Base-by-base conservation (phyloP, 1,284 basidiomycete genomes). In the Ustilago hordei region DNA sequence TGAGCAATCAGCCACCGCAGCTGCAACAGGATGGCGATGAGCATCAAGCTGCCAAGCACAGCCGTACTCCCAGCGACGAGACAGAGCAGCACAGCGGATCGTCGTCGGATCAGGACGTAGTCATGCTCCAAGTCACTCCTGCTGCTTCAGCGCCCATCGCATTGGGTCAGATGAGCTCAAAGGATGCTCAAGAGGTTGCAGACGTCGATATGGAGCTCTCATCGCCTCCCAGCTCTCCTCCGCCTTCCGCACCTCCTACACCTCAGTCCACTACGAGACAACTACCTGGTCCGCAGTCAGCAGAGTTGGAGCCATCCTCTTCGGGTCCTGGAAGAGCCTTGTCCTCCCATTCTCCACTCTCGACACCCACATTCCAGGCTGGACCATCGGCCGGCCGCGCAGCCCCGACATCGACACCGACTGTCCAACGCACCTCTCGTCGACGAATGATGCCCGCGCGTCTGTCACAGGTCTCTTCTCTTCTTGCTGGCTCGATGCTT, bases 401-500 rank as follows among this genome's bases (percentile, higher is more conserved):
- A 28, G 61, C 11, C 2, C 43, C 68, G n/a, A 38, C 54, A 11
- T 61, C 64, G 3, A 53, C 70, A 34, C 31, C 64, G 2, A 48
- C 55, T 15, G 55, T 32, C 12, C 70, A 73, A 28, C 64, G 70
- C 19, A 43, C 64, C n/a, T 73, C 64, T 28, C 64, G 70, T 8
- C 57, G 75, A 15, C 55, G 75, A 12, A 70, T 60, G 38, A 77
- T 81, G 80, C 80, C 80, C 1, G 75, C 78, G 0, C 62, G 80
- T 4, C 55, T 81, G 12, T 54, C 64, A 7, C 67, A 75, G 41
- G 78, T 81, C 31, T 81, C 80, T 19, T 73, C 68, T 32, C 66
- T 82, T 1, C 60, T 82, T 15, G 80, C 79, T 9, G 81, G 81
- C 0, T 74, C 72, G 17, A 69, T 56, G 60, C 63, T 79, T 4